A percentile compares a stretch with the other conserved stretches of the same genome.
Conservation (phyloP, 306 rosid genomes). For the Rosa lucieae region DNA sequence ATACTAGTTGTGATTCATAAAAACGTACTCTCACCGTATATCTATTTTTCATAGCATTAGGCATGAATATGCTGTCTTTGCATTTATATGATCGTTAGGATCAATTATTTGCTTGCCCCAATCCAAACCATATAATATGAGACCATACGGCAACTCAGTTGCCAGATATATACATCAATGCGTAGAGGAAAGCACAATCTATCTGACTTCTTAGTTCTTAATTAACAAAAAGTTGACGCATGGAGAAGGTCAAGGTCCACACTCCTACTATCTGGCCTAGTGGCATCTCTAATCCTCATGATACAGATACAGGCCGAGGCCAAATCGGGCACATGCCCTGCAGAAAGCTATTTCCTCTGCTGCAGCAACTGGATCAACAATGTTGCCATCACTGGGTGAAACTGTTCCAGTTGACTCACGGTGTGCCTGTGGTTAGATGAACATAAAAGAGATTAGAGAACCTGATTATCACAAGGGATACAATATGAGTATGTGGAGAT, state of each 20-base stretch:
- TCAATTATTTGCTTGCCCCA: constrained; percentile 13
- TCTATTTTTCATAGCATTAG: neutral
- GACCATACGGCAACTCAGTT: constrained; percentile 5
- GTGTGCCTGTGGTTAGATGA: constrained; percentile 56
- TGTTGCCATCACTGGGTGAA: constrained; percentile 45
- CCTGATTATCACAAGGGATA: neutral
- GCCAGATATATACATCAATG: constrained; percentile 23
- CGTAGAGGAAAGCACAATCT: constrained; percentile 13
- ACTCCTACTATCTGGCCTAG: neutral
- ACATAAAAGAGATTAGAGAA: neutral
- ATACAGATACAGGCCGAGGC: constrained; percentile 91
- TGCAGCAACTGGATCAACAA: constrained; percentile 82
- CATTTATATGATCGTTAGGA: neutral
- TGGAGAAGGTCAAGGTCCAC: neutral
- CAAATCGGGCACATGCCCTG: constrained; percentile 96
- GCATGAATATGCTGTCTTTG: constrained; percentile 1
- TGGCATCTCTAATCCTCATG: constrained; percentile 63
- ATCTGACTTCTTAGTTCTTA: constrained; percentile 1
- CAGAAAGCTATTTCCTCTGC: constrained; percentile 98
- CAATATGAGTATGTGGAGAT: neutral
- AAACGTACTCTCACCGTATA: neutral
- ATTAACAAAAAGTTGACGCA: constrained; percentile 13
- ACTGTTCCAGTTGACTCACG: constrained; percentile 94
- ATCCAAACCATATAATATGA: constrained; percentile 2
- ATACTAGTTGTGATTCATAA: constrained; percentile 9